Evolutionary conservation across 2,329 filamentous ascomycete genomes (phyloP).

Genomic region (Onygena corvina): DNA sequence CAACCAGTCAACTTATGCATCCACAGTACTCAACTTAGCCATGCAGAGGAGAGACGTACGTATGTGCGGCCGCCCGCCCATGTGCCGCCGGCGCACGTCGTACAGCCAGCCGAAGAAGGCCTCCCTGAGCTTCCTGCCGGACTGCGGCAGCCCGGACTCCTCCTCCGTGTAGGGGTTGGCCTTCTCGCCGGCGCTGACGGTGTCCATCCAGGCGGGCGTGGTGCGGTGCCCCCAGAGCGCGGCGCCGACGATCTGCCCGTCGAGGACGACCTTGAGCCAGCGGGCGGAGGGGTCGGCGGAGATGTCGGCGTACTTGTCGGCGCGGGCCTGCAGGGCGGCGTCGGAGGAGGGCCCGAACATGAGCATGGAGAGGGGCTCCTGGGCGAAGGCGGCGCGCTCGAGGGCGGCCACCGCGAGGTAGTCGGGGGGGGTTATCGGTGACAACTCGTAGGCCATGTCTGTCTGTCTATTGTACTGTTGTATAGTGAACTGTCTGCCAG

Average conservation of each 20-base stretch:
- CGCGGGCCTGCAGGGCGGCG: conserved; percentile 2
- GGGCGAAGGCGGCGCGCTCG: conserved; percentile 29
- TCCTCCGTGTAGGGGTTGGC: conserved; percentile 10
- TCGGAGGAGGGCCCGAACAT: conserved; percentile 8
- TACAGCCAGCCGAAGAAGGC: conserved; percentile 14
- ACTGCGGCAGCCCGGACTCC: conserved; percentile 8
- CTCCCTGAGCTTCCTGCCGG: conserved; percentile 13
- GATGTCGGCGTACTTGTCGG: conserved; percentile 1
- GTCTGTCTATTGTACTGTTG: no score
- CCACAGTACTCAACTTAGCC: not conserved
- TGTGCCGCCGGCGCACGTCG: conserved; percentile 12
- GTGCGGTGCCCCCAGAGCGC: conserved; percentile 15
- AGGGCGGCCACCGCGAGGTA: conserved; percentile 20
- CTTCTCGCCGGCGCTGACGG: conserved; percentile 10
- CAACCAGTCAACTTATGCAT: not conserved
- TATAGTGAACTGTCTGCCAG: no score
- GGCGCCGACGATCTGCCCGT: conserved; percentile 15
- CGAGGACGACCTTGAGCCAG: conserved; percentile 7
- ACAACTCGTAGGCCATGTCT: no score
- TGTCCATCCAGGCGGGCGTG: conserved; percentile 9
- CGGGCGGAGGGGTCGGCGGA: conserved; percentile 7
- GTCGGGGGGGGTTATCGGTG: no score
- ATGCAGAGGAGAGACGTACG: conserved; percentile 11
- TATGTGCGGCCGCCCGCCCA: conserved; percentile 11
- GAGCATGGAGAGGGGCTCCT: conserved; percentile 5